Base-by-base conservation (phyloP, 495 filamentous ascomycete genomes). In the Xylaria palmicola region DNA sequence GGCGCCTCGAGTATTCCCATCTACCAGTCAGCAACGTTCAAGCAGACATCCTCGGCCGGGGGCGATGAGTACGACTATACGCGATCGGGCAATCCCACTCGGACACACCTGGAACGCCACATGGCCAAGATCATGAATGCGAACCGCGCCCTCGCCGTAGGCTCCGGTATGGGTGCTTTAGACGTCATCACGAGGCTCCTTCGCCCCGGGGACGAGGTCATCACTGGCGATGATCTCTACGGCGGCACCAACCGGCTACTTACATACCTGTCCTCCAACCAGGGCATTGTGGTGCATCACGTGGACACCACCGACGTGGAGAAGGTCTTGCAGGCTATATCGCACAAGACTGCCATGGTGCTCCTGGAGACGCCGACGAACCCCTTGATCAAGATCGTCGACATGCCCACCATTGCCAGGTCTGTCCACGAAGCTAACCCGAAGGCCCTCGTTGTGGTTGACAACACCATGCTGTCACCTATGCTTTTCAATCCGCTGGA, bases 91-190 rank as follows among this genome's bases (percentile, higher is more conserved):
- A 98, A 98, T 70, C 94, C 94, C 17, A 98, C 94, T 48, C 86
- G 94, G 48, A 96, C 93, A 22, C 95, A 98, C 69, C 85, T 98
- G 59, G 94, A 98, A 77, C 87, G 94, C 60, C 94, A 98, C 74
- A 82, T 98, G 60, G 95, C 94, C 62, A 98, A 98, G 83, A 96
- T 98, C 75, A 98, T 98, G 95, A 88, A 88, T 62, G 94, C 95
- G 13, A 86, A 85, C 69, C 90, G 95, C 48, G 90, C 91, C 4
- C 86, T 98, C 40, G 93, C 93, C 52, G 93, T 98, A 29, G 89
- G 91, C 17, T 96, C 92, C 19, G 94, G 94, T 58, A 98, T 98
- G 94, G 94, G 91, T 47, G 94, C 95, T 13, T 76, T 98, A 65
- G 94, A 98, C 71, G 94, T 98, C 41, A 97, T 98, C 59, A 95